Evolutionary conservation across 2,329 filamentous ascomycete species (phyloP).

Genomic region (Penicillium italicum): DNA sequence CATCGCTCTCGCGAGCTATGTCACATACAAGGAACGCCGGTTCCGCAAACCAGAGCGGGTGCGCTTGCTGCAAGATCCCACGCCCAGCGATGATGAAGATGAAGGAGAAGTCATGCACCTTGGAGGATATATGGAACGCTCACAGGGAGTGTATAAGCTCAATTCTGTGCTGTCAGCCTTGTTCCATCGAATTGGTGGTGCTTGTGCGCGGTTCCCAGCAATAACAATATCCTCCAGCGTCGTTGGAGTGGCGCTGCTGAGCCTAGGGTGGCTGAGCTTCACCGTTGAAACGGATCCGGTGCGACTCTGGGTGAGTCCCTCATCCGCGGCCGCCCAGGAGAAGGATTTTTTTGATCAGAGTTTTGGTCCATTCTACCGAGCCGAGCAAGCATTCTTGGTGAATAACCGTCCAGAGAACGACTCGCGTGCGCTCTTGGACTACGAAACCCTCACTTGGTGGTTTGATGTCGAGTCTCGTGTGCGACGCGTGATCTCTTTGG

Average conservation of each 20-base stretch:
- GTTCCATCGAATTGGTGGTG: constrained; percentile 76
- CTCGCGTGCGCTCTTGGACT: constrained; percentile 74
- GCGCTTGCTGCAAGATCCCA: constrained; percentile 79
- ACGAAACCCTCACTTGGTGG: constrained; percentile 91
- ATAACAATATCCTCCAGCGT: constrained; percentile 76
- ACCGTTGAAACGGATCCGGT: constrained; percentile 88
- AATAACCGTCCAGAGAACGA: constrained; percentile 69
- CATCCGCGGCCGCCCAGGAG: constrained; percentile 83
- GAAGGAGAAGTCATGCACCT: constrained; percentile 80
- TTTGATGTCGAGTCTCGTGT: constrained; percentile 81
- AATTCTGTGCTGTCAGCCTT: constrained; percentile 77
- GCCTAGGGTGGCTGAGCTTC: constrained; percentile 83
- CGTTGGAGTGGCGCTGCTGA: constrained; percentile 72
- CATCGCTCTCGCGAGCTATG: constrained; percentile 66
- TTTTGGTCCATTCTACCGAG: constrained; percentile 93
- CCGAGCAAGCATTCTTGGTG: constrained; percentile 88
- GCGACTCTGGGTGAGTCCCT: constrained; percentile 92
- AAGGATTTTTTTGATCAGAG: constrained; percentile 90
- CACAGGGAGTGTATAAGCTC: constrained; percentile 73
- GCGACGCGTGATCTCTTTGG: constrained; percentile 64
- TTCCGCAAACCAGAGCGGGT: constrained; percentile 74
- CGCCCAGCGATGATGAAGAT: constrained; percentile 87
- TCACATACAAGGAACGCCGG: constrained; percentile 70
- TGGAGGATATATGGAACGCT: constrained; percentile 72
- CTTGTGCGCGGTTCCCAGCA: constrained; percentile 76